phyloP scores from a whole-genome alignment of 2,329 filamentous ascomycete species.

The Phaeosphaeriaceae sp. region DNA sequence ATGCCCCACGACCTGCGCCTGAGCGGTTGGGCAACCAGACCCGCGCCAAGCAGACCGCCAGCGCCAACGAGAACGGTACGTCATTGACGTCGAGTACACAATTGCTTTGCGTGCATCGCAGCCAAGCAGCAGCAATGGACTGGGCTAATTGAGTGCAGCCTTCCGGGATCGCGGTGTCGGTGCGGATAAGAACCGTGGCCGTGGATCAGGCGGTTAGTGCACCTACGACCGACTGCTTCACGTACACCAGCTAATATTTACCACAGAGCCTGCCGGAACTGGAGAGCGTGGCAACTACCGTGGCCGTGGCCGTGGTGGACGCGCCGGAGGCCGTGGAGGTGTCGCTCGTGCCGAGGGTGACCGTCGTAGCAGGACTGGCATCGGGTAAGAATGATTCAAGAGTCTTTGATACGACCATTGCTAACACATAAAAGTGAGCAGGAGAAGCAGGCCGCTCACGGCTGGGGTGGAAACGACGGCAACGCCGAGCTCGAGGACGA shows the following conservation, averaged over 20 bases:
- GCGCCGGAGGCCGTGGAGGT: conserved; percentile 55
- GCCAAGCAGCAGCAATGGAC: conserved; percentile 1
- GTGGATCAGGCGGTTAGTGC: conserved; percentile 52
- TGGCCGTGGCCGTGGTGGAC: conserved; percentile 58
- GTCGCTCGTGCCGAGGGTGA: conserved; percentile 60
- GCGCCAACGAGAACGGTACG: conserved; percentile 88
- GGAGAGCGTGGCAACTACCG: conserved; percentile 37
- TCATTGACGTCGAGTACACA: conserved; percentile 32
- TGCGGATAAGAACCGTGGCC: conserved; percentile 80
- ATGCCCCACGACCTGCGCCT: conserved; percentile 63
- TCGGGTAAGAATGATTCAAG: conserved; percentile 57
- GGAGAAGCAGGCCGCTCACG: conserved; percentile 86
- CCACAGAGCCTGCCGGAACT: conserved; percentile 25
- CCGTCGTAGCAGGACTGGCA: conserved; percentile 67
- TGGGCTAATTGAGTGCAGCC: conserved; percentile 60
- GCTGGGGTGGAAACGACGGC: conserved; percentile 86
- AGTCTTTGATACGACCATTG: background rate
- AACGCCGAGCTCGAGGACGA: conserved; percentile 88
- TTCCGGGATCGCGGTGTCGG: conserved; percentile 90
- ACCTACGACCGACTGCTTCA: background rate
- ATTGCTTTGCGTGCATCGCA: background rate
- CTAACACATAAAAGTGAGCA: conserved; percentile 65
- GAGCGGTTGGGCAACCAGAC: conserved; percentile 41
- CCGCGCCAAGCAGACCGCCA: conserved; percentile 57
- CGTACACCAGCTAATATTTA: conserved; percentile 12